Percentiles rank a stretch among this genome's conserved stretches.
Evolutionary conservation across 257 asterid genomes (phyloP).

Genomic region (Nicotiana undulata): DNA sequence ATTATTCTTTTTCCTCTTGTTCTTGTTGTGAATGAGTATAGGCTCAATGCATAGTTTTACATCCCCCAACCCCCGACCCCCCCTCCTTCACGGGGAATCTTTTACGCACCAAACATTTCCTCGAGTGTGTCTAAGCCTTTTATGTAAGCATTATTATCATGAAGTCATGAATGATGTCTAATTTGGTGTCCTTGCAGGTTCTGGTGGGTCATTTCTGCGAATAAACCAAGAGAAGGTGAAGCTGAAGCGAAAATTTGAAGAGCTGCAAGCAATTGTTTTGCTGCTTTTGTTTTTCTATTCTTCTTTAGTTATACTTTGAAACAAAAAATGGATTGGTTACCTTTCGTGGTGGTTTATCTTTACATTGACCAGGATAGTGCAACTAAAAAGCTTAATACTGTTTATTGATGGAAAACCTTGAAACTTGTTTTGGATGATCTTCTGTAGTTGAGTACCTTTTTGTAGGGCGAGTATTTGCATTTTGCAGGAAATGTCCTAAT

Average conservation of each 20-base stretch:
- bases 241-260: neutral
- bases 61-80: too few species aligned
- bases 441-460: neutral
- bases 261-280: neutral
- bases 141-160: neutral
- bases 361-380: neutral
- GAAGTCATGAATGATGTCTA: neutral
- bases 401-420: neutral
- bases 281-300: neutral
- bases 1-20: neutral
- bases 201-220: neutral
- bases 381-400: too few species aligned
- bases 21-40: neutral
- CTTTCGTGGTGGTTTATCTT: neutral
- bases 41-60: too few species aligned
- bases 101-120: too few species aligned
- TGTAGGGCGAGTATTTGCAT: neutral
- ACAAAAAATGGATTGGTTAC: neutral
- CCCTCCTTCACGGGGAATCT: too few species aligned
- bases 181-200: neutral
- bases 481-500: neutral
- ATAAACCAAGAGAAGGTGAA: neutral
- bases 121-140: too few species aligned
- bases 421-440: neutral
- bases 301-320: neutral